Percentiles rank a stretch among this genome's conserved stretches.
phyloP scores from a whole-genome alignment of 116 monocot genomes.

The Posidonia oceanica region DNA sequence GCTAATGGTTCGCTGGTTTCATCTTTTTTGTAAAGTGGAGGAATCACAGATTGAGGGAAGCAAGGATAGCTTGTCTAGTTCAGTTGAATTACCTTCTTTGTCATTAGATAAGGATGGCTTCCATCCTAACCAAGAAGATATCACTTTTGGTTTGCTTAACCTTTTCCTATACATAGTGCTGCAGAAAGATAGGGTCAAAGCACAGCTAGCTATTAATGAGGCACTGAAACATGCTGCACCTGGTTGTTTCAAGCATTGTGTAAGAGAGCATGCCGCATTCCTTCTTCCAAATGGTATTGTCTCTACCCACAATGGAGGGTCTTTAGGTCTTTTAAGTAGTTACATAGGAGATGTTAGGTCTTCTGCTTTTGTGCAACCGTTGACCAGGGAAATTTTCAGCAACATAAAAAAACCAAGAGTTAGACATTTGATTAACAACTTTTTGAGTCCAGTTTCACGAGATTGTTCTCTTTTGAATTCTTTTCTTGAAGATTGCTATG shows the following conservation, averaged over 20 bases:
- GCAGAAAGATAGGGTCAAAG: constrained; percentile 31
- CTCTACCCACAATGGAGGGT: neutral
- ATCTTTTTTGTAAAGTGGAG: constrained; percentile 16
- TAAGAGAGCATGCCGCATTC: constrained; percentile 57
- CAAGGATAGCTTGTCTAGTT: constrained; percentile 1
- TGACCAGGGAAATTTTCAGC: constrained; percentile 48
- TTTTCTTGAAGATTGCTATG: constrained; percentile 61
- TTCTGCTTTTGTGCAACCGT: constrained; percentile 12
- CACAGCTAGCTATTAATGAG: constrained; percentile 38
- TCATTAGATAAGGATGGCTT: constrained; percentile 5
- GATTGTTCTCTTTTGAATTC: constrained; percentile 55
- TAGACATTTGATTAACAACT: constrained; percentile 34
- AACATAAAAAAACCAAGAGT: constrained; percentile 57
- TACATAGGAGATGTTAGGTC: constrained; percentile 42
- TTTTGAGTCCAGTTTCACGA: constrained; percentile 48
- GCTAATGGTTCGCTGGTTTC: constrained; percentile 47
- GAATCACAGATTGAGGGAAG: constrained; percentile 1
- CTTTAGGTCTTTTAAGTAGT: constrained; percentile 20
- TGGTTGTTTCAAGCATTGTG: constrained; percentile 41
- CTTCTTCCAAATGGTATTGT: constrained; percentile 6
- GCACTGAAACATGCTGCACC: constrained; percentile 41
- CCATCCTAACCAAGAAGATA: constrained; percentile 16
- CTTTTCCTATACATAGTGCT: constrained; percentile 38
- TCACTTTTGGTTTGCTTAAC: constrained; percentile 50
- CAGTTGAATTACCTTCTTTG: neutral